These are phyloP conservation scores for Lumnitzera littorea DNA, from an alignment of 345 rosid genomes.

Conservation along the genomic window DNA sequence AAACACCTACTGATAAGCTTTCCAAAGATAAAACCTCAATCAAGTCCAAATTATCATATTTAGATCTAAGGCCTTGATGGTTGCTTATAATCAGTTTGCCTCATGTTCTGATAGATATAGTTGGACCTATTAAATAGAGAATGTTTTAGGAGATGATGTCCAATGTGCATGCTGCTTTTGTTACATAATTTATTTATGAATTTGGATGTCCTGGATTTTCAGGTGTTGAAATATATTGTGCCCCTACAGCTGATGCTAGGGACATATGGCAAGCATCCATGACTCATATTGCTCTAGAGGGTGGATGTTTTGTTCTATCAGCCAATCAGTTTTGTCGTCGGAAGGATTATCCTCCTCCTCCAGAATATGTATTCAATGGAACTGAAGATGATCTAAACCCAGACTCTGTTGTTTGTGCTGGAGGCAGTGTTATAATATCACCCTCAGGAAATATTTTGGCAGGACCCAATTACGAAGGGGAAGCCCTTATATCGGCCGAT, in stretches of 20 bases:
- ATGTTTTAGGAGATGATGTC: no score
- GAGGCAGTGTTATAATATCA: slow-evolving; percentile 87
- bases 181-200: background rate
- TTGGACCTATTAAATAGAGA: no score
- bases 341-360: slow-evolving; percentile 89
- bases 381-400: slow-evolving; percentile 57
- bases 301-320: slow-evolving; percentile 85
- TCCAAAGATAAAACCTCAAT: no score
- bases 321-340: slow-evolving; percentile 88
- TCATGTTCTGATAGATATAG: no score
- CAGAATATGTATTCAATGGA: slow-evolving; percentile 64
- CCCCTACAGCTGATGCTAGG: slow-evolving; percentile 93
- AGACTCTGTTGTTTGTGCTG: slow-evolving; percentile 79
- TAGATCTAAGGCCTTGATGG: no score
- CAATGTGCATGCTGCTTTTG: no score
- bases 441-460: slow-evolving; percentile 79
- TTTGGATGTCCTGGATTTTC: slow-evolving; percentile 5
- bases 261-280: slow-evolving; percentile 79
- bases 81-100: background rate
- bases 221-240: slow-evolving; percentile 92
- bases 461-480: slow-evolving; percentile 87
- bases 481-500: slow-evolving; percentile 81
- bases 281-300: slow-evolving; percentile 96
- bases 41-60: no score
- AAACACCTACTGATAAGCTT: no score